Evolutionary conservation across 2,329 filamentous ascomycete genomes (phyloP).

Genomic region (Colletotrichum paranaense): DNA sequence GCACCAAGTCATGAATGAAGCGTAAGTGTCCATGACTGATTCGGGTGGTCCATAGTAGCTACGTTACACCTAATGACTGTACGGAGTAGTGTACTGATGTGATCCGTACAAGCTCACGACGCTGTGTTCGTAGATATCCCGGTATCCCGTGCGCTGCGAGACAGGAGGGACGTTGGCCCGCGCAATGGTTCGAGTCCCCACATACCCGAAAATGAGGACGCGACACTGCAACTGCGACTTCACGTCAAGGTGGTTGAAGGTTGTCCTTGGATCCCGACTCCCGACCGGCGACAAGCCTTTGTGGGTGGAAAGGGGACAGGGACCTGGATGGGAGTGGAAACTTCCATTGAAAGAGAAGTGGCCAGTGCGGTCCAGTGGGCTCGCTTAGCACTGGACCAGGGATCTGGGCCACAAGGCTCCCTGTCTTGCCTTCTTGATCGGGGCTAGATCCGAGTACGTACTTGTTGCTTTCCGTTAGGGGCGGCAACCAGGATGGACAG

Average conservation of each 20-base stretch:
- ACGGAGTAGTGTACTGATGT: background rate
- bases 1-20: background rate
- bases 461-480: background rate
- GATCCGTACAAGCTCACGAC: background rate
- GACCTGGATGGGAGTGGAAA: background rate
- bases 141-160: background rate
- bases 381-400: slow-evolving; percentile 19
- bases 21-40: background rate
- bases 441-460: background rate
- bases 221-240: background rate
- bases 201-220: slow-evolving; percentile 11
- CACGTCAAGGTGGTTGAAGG: no score
- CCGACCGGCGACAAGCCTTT: slow-evolving; percentile 1
- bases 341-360: background rate
- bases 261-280: slow-evolving; percentile 2
- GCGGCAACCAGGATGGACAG: background rate
- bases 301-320: background rate
- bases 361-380: background rate
- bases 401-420: slow-evolving; percentile 10
- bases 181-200: slow-evolving; percentile 17
- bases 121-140: background rate
- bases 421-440: background rate
- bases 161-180: background rate
- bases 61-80: background rate
- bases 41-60: no score